phyloP scores from a whole-genome alignment of 164 flowering plant species.

The Vitis labrusca region DNA sequence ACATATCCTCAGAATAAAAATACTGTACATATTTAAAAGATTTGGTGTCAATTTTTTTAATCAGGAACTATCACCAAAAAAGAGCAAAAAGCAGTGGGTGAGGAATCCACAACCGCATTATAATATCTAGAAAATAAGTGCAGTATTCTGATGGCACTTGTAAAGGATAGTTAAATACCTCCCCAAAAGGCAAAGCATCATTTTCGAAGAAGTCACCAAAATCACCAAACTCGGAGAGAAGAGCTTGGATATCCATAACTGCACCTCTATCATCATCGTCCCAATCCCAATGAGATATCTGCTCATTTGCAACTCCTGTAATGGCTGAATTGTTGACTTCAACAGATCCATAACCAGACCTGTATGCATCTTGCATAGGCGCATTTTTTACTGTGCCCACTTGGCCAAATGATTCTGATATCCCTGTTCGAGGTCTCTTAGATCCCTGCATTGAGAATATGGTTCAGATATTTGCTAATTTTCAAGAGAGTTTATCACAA shows the following conservation, averaged over 20 bases:
- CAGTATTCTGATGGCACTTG: neutral
- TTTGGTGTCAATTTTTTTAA: no score
- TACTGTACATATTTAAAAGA: neutral
- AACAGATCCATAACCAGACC: constrained; percentile 45
- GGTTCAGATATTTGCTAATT: neutral
- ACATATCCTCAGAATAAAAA: constrained; percentile 1
- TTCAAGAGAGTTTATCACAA: neutral
- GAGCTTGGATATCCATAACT: constrained; percentile 78
- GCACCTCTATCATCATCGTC: constrained; percentile 71
- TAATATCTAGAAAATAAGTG: neutral
- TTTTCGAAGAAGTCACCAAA: constrained; percentile 92
- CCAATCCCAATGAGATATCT: constrained; percentile 72
- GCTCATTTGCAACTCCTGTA: constrained; percentile 61
- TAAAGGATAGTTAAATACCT: constrained; percentile 49
- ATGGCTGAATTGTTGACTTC: constrained; percentile 54
- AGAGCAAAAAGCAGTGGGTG: no score
- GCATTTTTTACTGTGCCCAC: constrained; percentile 45
- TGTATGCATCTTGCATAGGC: constrained; percentile 45
- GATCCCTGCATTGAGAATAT: constrained; percentile 51
- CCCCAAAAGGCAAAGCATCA: constrained; percentile 86
- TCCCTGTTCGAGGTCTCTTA: constrained; percentile 66
- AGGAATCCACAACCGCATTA: neutral
- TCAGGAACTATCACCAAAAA: no score
- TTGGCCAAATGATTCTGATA: constrained; percentile 66
- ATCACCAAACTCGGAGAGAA: constrained; percentile 93